A percentile compares a stretch with the other conserved stretches of the same genome.
These are phyloP conservation scores for Sphaerostilbella broomeana DNA, from an alignment of 2,329 filamentous ascomycete genomes.

Conservation along the genomic window DNA sequence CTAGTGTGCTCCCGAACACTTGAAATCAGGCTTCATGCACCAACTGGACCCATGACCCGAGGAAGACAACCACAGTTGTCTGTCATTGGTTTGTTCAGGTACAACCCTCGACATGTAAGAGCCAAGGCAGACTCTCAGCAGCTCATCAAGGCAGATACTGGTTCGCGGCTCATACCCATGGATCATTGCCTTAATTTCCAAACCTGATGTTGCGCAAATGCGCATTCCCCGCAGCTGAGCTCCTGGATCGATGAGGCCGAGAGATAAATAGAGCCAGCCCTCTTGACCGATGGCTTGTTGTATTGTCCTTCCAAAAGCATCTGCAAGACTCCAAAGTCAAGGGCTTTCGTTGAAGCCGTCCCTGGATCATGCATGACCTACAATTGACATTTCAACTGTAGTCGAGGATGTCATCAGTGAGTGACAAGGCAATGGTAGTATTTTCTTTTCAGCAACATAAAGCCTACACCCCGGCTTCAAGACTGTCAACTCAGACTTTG, in stretches of 20 bases:
- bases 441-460: conserved; percentile 17
- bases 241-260: neutral
- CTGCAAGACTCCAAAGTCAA: neutral
- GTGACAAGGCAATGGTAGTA: conserved; percentile 22
- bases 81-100: neutral
- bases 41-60: too few relatives aligned
- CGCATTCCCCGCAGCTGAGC: neutral
- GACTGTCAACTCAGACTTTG: neutral
- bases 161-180: neutral
- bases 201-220: neutral
- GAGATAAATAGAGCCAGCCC: neutral
- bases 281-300: too few relatives aligned
- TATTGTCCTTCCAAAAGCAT: neutral
- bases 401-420: conserved; percentile 23
- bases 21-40: too few relatives aligned
- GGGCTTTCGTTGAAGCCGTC: neutral
- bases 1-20: too few relatives aligned
- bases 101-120: neutral
- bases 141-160: neutral
- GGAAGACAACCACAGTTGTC: too few relatives aligned
- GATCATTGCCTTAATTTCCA: neutral
- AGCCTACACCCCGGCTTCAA: conserved; percentile 6
- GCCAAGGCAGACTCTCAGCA: neutral
- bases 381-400: neutral
- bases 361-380: neutral